Base-by-base conservation (phyloP, 306 rosid species). In the Comarum palustre region DNA sequence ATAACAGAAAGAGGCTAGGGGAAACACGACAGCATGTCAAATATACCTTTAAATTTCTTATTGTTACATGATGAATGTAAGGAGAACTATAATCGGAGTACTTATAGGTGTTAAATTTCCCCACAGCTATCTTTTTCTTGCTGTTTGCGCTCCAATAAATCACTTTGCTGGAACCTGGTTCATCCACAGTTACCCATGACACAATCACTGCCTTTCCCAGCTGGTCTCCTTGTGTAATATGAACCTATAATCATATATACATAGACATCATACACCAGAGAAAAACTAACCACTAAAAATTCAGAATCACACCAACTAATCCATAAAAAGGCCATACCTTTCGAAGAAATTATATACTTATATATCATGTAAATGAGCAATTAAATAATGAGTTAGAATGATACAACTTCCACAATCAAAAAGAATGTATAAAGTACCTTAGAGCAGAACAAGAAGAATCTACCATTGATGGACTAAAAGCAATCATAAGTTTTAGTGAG, bases 181-280 rank as follows among this genome's bases (percentile, higher is more conserved):
- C 86, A 59, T 80, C 48, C 55, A 80, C 79, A 32, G 90, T 87
- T 19, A 85, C 60, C 96, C 95, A 89, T 66, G 95, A 89, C 13
- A 89, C 77, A 32, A 87, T 81, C 79, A 89, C 88, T 25, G 83
- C 88, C 71, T 80, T 83, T 72, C 95, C 91, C 76, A 61, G 79
- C 19, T 75, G 78, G 81, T 87, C 95, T 77, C 91, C 95, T 85
- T 87, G 95, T 71, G 88, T 89, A 69, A 86, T 89, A 80, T 89
- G 91, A 5, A 89, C 95, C 95, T 89, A 48, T 64, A 73, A 65
- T 63, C 51, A 79, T 71, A 8, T 71, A 4, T 25, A 72, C 46
- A 36, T 69, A 79, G 39, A 55, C 34, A 38, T 57, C 58, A 29
- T 34, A n/a, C 36, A 41, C 42, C 39, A 36, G 64, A 22, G 25